Conservation (phyloP, 108 stramenopile species). For the Pinguiococcus pyrenoidosus region DNA sequence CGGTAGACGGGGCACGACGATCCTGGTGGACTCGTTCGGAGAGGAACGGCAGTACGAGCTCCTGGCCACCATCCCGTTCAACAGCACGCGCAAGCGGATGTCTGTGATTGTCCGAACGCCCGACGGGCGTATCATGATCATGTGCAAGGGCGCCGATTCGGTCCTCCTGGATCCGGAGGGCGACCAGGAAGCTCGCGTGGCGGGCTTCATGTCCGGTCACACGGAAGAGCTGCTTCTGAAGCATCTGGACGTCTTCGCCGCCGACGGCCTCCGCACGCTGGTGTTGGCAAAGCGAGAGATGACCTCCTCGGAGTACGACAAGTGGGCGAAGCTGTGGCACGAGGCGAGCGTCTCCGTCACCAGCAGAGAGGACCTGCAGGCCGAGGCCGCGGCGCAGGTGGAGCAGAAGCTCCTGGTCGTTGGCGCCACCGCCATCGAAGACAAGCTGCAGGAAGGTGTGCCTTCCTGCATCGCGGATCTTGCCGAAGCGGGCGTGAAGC, state of each 20-base stretch:
- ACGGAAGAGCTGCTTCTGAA: neutral
- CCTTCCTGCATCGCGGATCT: conserved; percentile 35
- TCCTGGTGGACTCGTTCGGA: neutral
- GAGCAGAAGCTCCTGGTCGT: conserved; percentile 22
- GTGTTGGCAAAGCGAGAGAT: conserved; percentile 32
- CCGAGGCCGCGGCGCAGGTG: conserved; percentile 26
- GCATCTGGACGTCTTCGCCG: conserved; percentile 31
- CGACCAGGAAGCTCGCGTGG: neutral
- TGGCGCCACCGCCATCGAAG: conserved; percentile 46
- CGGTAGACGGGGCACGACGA: neutral
- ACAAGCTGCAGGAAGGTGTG: conserved; percentile 37
- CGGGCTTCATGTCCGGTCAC: conserved; percentile 1
- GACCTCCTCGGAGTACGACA: neutral
- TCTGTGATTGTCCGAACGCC: conserved; percentile 26
- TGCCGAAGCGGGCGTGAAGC: conserved; percentile 33
- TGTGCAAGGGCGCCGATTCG: conserved; percentile 45
- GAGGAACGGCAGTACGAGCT: neutral
- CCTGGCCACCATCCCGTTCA: conserved; percentile 1
- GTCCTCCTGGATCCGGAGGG: conserved; percentile 17
- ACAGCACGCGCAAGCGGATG: conserved; percentile 46
- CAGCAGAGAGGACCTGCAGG: conserved; percentile 10
- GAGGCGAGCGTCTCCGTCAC: conserved; percentile 5
- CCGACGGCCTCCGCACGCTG: conserved; percentile 43
- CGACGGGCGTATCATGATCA: conserved; percentile 6
- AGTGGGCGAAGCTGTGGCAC: conserved; percentile 8